Evolutionary conservation across 1,139 yeast species (phyloP).

Genomic region (Zygoascus meyerae): DNA sequence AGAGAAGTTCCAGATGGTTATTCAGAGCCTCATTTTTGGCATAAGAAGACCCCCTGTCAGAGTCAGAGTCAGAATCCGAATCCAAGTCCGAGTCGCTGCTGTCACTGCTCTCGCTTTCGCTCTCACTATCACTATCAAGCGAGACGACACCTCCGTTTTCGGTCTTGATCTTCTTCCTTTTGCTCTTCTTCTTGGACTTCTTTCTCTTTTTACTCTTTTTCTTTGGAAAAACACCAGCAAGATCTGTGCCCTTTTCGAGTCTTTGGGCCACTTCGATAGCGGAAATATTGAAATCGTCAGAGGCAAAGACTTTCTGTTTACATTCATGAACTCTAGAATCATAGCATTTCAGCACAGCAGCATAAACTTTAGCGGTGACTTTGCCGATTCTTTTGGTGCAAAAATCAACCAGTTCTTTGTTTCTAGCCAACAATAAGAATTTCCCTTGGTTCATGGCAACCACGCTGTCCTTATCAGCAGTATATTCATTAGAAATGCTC

Average conservation of each 20-base stretch:
- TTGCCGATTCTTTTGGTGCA: conserved; percentile 68
- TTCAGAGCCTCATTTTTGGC: conserved; percentile 14
- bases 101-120: conserved; percentile 43
- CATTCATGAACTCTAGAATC: conserved; percentile 40
- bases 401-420: conserved; percentile 55
- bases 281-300: conserved; percentile 30
- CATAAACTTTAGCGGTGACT: conserved; percentile 60
- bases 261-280: conserved; percentile 30
- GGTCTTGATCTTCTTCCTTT: conserved; percentile 23
- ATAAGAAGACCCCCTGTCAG: not conserved
- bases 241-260: conserved; percentile 27
- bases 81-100: conserved; percentile 29
- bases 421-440: conserved; percentile 61
- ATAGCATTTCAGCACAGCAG: conserved; percentile 48
- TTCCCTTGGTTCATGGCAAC: conserved; percentile 61
- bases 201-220: conserved; percentile 29
- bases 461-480: conserved; percentile 37
- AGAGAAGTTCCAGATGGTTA: conserved; percentile 35
- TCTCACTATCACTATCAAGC: conserved; percentile 6
- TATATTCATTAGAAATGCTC: conserved; percentile 9
- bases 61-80: conserved; percentile 4
- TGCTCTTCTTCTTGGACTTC: conserved; percentile 12
- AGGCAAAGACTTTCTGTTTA: conserved; percentile 24
- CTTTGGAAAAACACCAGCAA: conserved; percentile 22
- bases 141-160: not conserved